These are phyloP conservation scores for Tuber umbilicatum DNA, from an alignment of 495 filamentous ascomycete species.

Conservation along the genomic window DNA sequence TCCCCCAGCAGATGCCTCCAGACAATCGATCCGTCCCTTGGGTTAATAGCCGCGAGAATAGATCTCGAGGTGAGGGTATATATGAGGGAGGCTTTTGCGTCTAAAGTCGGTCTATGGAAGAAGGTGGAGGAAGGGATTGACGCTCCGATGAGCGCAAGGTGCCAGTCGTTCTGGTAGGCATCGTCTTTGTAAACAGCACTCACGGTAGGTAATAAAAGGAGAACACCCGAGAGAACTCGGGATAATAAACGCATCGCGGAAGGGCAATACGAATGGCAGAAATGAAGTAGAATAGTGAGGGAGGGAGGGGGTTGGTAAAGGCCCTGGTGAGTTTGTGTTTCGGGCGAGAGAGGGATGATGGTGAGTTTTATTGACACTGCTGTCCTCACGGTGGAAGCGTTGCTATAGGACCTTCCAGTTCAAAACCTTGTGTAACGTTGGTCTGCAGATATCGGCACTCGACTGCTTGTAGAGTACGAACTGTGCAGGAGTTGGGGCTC, in stretches of 20 bases:
- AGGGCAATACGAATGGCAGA: background rate
- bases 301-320: background rate
- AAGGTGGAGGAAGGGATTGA: constrained; percentile 79
- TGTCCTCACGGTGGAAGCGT: background rate
- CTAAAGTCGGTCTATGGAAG: constrained; percentile 76
- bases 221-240: background rate
- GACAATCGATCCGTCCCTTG: constrained; percentile 70
- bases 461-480: no score
- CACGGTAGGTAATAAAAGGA: constrained; percentile 33
- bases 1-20: constrained; percentile 72
- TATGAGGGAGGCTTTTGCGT: constrained; percentile 78
- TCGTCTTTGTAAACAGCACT: constrained; percentile 80
- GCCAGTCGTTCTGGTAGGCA: constrained; percentile 86
- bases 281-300: background rate
- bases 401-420: background rate
- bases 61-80: constrained; percentile 81
- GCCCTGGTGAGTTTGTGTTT: background rate
- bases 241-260: background rate
- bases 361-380: background rate
- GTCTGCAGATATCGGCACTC: no score
- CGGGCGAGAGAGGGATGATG: background rate
- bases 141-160: constrained; percentile 77
- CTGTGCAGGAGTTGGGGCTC: background rate
- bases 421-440: background rate
- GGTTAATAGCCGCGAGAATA: constrained; percentile 81